These are phyloP conservation scores for Cucurbitaria berberidis DNA, from an alignment of 2,329 filamentous ascomycete genomes.

Conservation along the genomic window DNA sequence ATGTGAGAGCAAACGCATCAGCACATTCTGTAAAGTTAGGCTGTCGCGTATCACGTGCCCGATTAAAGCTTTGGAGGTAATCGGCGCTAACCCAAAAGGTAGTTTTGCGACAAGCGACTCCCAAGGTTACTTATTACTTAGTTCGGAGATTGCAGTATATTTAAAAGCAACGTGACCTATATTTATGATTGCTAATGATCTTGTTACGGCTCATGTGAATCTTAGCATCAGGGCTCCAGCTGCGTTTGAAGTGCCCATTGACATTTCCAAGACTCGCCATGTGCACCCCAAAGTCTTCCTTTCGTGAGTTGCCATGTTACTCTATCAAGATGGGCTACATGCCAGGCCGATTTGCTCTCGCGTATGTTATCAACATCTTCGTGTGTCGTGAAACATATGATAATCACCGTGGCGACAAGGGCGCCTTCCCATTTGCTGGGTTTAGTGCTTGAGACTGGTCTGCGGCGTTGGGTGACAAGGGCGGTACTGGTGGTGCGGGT, in stretches of 20 bases:
- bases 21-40: constrained; percentile 1
- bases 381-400: neutral
- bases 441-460: constrained; percentile 16
- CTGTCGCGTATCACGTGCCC: constrained; percentile 26
- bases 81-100: constrained; percentile 25
- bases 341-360: neutral
- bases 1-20: neutral
- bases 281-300: neutral
- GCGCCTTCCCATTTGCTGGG: constrained; percentile 23
- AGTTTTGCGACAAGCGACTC: constrained; percentile 22
- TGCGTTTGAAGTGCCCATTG: neutral
- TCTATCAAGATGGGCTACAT: neutral
- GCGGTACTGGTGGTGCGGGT: constrained; percentile 33
- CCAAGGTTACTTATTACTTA: neutral
- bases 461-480: constrained; percentile 25
- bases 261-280: neutral
- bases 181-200: no score
- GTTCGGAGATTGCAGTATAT: neutral
- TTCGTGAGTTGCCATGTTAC: neutral
- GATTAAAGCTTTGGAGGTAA: neutral
- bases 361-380: neutral
- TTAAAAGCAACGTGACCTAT: neutral
- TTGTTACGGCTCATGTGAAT: neutral
- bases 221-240: neutral
- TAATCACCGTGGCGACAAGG: neutral